Base-by-base conservation (phyloP, 2,329 filamentous ascomycete genomes). In the Fusarium udum region DNA sequence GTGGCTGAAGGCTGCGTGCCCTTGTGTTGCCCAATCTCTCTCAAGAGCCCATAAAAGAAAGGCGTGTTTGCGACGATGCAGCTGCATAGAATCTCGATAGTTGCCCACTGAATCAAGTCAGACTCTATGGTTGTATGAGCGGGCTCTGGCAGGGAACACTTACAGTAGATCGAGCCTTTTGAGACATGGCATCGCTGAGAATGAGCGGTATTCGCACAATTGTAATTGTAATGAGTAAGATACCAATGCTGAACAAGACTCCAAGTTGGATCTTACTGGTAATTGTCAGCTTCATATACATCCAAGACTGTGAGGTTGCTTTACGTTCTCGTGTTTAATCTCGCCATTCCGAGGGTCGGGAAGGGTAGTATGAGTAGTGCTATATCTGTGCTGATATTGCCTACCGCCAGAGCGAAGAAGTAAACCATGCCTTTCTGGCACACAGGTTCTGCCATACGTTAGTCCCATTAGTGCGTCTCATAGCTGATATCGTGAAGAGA, bases 81-180 rank as follows among this genome's bases (percentile, higher is more conserved):
- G 9, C 48, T 7, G n/a, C 59, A 56, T 3, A 56, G 37, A 24
- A 79, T 79, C 52, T 79, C 78, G 46, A 78, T 74, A 22, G 78
- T 75, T 10, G 77, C 78, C 78, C 77, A 79, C 77, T 79, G 3
- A 4, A 11, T 32, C 13, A 31, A 3, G 37, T 56, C 26, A 52
- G 56, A 20, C 22, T 12, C 8, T 12, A 26, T 11, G 3, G 7
- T 36, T 5, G 4, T 36, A 24, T 4, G 6, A 20, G 48, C 6
- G 8, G 11, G n/a, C 18, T 4, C n/a, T 8, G 13, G 3, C 8
- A 4, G 5, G 3, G 1, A 24, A 7, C 16, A 57, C 65, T n/a
- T 72, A 79, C 77, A 59, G 77, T 75, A n/a, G 77, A 78, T 16
- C 78, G 76, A 37, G 78, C 76, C 39, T 73, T 71, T 49, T 79